phyloP scores from a whole-genome alignment of 805 yeast genomes.

The Monosporozyma aerobia region DNA sequence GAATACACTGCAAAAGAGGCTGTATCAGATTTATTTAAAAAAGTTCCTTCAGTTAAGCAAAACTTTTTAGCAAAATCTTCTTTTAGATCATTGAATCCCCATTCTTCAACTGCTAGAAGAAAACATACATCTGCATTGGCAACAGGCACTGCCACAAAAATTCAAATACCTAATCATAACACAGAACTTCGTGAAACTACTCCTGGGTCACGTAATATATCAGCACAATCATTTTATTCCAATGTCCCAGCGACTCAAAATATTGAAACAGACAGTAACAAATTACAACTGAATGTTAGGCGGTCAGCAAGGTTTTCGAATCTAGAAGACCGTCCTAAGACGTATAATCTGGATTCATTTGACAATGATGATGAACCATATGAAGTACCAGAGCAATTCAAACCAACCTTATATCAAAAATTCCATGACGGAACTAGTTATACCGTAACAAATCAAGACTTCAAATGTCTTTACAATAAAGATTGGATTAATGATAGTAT shows the following conservation, averaged over 20 bases:
- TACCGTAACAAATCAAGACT: slow-evolving; percentile 59
- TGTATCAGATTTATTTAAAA: neutral
- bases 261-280: neutral
- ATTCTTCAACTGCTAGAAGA: neutral
- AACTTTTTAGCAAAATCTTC: neutral
- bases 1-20: neutral
- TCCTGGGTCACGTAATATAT: neutral
- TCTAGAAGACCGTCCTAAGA: neutral
- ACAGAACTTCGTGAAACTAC: neutral
- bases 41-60: neutral
- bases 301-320: slow-evolving; percentile 6
- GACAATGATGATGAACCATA: slow-evolving; percentile 4
- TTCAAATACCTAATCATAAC: neutral
- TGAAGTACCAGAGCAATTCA: slow-evolving; percentile 24
- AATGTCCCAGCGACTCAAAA: neutral
- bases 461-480: slow-evolving; percentile 64
- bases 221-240: neutral
- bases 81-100: neutral
- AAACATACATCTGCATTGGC: neutral
- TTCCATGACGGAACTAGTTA: slow-evolving; percentile 49
- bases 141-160: neutral
- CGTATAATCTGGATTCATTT: slow-evolving; percentile 2
- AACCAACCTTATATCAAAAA: slow-evolving; percentile 39
- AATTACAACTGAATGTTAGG: neutral
- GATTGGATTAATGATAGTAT: slow-evolving; percentile 87